Base-by-base conservation (phyloP, 345 rosid species). In the Brassica juncea region DNA sequence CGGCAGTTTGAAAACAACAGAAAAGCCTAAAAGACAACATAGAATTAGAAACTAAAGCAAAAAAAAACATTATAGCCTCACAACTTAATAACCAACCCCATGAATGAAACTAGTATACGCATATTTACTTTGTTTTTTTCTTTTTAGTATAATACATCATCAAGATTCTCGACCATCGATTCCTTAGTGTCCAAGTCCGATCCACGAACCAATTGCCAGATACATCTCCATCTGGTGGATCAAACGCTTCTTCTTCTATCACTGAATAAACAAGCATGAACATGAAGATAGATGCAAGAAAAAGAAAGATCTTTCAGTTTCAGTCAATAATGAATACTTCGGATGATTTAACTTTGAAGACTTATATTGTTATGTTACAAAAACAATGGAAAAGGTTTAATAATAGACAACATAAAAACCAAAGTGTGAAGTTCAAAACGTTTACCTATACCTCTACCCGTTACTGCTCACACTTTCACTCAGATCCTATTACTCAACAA, bases 401-500 rank as follows among this genome's bases (percentile, higher is more conserved):
- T 60, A 70, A 10, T 71, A 52, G 21, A 77, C 71, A 71, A 71
- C 81, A 77, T 35, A 52, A n/a, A 77, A 64, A 27, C 25, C 23
- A 37, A 34, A 54, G 55, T 3, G 52, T 21, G 30, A 10, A 55
- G 30, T 42, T 55, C 58, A 55, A 42, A 54, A 27, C 37, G 15
- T 15, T 64, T 55, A 77, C 28, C 81, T 77, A 77, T 27, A 54
- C 73, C 66, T 62, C 73, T 25, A 75, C 30, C 58, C 2, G 14
- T 75, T 54, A 49, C 30, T 54, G 44, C 66, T 52, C 74, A 76
- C 35, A 59, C 7, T 66, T 54, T 23, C 58, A 64, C 63, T 70
- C 57, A 25, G 4, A 49, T 52, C 58, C 75, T 65, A 71, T 27
- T 65, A 71, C 30, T 63, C 81, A 71, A 64, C 65, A 77, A 77